Evolutionary conservation across 2,329 filamentous ascomycete species (phyloP).

Genomic region (Leptographium wingfieldii): DNA sequence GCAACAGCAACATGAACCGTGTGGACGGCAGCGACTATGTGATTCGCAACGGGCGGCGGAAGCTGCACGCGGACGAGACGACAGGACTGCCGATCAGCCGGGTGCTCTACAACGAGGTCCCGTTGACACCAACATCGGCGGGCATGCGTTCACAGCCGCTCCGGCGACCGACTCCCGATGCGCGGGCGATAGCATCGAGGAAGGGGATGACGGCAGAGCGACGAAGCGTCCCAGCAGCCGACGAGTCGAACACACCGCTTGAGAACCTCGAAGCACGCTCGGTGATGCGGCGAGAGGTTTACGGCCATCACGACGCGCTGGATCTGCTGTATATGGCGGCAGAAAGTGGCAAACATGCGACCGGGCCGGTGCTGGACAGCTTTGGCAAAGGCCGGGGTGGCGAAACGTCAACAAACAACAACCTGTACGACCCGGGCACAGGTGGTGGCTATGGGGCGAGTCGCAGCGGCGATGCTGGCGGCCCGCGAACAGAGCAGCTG

Average conservation of each 20-base stretch:
- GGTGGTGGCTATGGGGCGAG: conserved; percentile 9
- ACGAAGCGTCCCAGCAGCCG: conserved; percentile 22
- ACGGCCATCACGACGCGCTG: conserved; percentile 83
- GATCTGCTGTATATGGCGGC: conserved; percentile 77
- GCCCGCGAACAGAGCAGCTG: conserved; percentile 19
- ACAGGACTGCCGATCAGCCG: conserved; percentile 28
- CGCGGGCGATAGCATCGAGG: conserved; percentile 12
- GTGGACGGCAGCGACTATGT: conserved; percentile 56
- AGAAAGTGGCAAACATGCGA: neutral
- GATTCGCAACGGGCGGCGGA: conserved; percentile 61
- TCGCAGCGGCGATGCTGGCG: conserved; percentile 10
- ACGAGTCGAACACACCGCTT: conserved; percentile 46
- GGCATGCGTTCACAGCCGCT: conserved; percentile 54
- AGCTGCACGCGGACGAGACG: conserved; percentile 36
- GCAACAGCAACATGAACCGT: conserved; percentile 49
- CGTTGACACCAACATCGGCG: conserved; percentile 53
- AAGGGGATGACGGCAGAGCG: conserved; percentile 15
- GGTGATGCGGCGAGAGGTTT: conserved; percentile 61
- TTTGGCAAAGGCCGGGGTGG: neutral
- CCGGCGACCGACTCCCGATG: conserved; percentile 37
- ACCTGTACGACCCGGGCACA: neutral
- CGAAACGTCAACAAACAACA: neutral
- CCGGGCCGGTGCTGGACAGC: neutral
- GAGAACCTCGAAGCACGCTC: conserved; percentile 53
- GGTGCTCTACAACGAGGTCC: conserved; percentile 37